Conservation (phyloP, 306 rosid species). For the Acmispon strigosus region DNA sequence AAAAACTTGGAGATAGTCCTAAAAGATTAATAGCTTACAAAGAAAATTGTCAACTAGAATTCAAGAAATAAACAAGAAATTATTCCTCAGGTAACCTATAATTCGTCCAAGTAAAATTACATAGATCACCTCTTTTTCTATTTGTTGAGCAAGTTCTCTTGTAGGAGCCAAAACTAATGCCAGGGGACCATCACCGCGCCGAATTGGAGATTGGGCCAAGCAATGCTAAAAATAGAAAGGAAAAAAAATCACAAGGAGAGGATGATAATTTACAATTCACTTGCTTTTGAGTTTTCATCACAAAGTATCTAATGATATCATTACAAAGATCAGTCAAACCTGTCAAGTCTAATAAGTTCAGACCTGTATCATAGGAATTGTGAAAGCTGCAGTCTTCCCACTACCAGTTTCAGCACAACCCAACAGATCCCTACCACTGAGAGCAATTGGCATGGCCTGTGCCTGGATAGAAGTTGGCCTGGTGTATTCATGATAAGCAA, state of each 20-base stretch:
- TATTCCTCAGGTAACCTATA: background rate
- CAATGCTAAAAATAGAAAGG: slow-evolving; percentile 53
- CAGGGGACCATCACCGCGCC: slow-evolving; percentile 74
- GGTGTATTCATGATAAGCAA: slow-evolving; percentile 73
- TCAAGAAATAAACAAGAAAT: background rate
- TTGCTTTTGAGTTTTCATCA: background rate
- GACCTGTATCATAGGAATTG: slow-evolving; percentile 90
- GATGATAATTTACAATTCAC: background rate
- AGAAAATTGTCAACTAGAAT: background rate
- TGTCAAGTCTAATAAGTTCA: slow-evolving; percentile 1
- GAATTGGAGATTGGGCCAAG: slow-evolving; percentile 63
- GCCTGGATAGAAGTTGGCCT: slow-evolving; percentile 91
- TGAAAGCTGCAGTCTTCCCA: slow-evolving; percentile 85
- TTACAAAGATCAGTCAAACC: slow-evolving; percentile 6
- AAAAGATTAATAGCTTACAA: background rate
- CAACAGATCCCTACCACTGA: slow-evolving; percentile 71
- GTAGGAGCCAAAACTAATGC: slow-evolving; percentile 88
- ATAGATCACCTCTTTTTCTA: slow-evolving; percentile 72
- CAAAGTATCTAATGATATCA: slow-evolving; percentile 1
- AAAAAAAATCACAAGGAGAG: slow-evolving; percentile 1
- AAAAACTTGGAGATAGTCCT: background rate
- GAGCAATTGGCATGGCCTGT: slow-evolving; percentile 87
- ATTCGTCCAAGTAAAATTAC: background rate
- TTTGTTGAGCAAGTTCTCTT: slow-evolving; percentile 92
- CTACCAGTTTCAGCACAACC: slow-evolving; percentile 97